Evolutionary conservation across 1,139 yeast species (phyloP), one percentile per base, ranked within the genome.

Genomic region (Petasospora rhodanensis): DNA sequence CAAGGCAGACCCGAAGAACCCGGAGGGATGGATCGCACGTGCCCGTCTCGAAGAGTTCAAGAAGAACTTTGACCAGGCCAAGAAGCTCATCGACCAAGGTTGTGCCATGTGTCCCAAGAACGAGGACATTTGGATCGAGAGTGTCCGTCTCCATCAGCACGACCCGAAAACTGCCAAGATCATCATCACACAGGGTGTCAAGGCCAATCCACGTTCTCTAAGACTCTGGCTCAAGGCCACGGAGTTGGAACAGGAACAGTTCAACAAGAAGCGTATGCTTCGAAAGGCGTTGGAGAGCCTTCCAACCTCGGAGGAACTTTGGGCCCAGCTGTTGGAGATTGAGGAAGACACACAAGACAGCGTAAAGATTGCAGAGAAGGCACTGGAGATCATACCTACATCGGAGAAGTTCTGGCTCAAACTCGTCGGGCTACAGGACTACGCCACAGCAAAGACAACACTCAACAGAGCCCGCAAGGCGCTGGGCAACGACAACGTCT

Each of bases 1-100:
- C 21, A 76, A 73, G 44, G 64, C 87, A 0, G 81, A 84, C 47
- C 96, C 97, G 0, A 59, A 64, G 28, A 80, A 79, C 38, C 72
- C 95, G 0, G 73, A 74, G 31, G 85, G 86, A 10, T 91, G 96
- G 96, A 83, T 91, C 18, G 86, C 94, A 0, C 75, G 89, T 23
- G 94, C 96, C 0, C 60, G 87, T 30, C 55, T 87, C 9, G 97
- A 91, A 53, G 82, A 77, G 42, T 73, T 70, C 32, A 81, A 79
- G 1, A 66, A 68, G 25, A 76, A 76, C 35, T 64, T 64, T 38
- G 61, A 61, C 6, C 59, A 61, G 17, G 96, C 98, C 0, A 70
- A 72, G 40, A 59, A 61, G 22, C 46, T 82, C 10, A 79, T 87
- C 5, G 67, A 66, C 18, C 76, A 84, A 51, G 98, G 95, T 2